Conservation (phyloP, 768 basidiomycete species). For the Jaapia argillacea region DNA sequence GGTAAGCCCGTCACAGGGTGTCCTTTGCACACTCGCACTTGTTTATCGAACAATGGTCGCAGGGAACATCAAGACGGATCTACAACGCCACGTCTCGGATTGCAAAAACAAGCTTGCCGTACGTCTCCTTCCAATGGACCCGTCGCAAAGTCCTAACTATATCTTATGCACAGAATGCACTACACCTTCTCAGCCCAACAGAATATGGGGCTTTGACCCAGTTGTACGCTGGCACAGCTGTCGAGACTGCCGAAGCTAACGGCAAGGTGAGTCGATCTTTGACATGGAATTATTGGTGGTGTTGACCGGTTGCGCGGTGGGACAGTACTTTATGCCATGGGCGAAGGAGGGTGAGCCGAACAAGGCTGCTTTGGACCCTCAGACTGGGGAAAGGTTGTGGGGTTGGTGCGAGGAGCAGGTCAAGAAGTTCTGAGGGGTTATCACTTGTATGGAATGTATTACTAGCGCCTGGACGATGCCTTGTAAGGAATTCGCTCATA, state of each 20-base stretch:
- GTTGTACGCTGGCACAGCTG: background rate
- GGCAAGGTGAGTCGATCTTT: background rate
- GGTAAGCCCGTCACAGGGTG: slow-evolving; percentile 8
- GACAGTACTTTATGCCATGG: slow-evolving; percentile 17
- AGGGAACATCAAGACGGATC: background rate
- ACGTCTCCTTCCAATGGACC: background rate
- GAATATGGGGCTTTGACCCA: background rate
- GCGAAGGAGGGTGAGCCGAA: slow-evolving; percentile 11
- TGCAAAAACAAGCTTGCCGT: background rate
- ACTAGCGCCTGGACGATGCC: too few species aligned
- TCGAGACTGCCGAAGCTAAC: background rate
- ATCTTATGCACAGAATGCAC: background rate
- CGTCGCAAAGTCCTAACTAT: background rate
- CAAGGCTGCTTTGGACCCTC: slow-evolving; percentile 8
- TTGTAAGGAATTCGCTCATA: too few species aligned
- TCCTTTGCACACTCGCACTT: background rate
- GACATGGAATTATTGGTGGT: background rate
- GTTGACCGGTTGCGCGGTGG: background rate
- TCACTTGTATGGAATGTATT: background rate
- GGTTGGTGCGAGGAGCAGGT: slow-evolving; percentile 20
- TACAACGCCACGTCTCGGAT: background rate
- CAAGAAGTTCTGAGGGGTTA: slow-evolving; percentile 3
- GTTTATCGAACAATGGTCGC: background rate
- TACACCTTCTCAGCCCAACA: background rate
- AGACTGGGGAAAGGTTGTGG: slow-evolving; percentile 16